phyloP scores from a whole-genome alignment of 2,329 filamentous ascomycete genomes.

The Aspergillus sp. region DNA sequence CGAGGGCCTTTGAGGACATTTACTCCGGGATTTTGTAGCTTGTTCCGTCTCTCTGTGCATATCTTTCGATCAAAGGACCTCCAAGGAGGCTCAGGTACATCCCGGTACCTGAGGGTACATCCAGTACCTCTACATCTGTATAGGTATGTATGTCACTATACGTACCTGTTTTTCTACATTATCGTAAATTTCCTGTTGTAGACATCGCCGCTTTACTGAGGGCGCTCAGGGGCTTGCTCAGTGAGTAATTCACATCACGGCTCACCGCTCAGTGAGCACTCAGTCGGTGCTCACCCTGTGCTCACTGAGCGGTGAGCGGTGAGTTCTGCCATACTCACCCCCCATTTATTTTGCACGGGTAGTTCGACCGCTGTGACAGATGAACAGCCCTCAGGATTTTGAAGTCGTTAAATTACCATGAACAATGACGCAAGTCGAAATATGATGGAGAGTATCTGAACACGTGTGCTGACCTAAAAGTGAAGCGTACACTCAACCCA shows the following conservation, averaged over 20 bases:
- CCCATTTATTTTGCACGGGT: constrained; percentile 5
- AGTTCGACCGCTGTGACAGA: constrained; percentile 3
- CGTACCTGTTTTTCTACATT: constrained; percentile 5
- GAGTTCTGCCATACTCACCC: background rate
- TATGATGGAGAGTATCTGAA: background rate
- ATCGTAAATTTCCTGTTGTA: constrained; percentile 5
- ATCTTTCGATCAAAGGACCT: no score
- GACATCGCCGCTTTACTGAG: constrained; percentile 2
- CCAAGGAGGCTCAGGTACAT: no score
- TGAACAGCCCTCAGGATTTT: constrained; percentile 1
- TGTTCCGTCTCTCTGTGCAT: no score
- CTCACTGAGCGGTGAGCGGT: background rate
- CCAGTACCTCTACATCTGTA: no score
- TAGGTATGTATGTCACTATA: constrained; percentile 2
- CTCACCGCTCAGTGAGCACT: background rate
- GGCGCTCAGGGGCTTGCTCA: background rate
- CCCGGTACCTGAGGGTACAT: no score
- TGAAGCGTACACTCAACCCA: background rate
- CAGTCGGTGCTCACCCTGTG: background rate
- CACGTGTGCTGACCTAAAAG: background rate
- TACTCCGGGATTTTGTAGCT: no score
- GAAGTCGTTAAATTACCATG: background rate
- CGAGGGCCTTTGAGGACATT: background rate
- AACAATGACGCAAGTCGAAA: background rate
- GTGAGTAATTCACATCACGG: background rate